Percentiles rank a stretch among this genome's conserved stretches.
Evolutionary conservation across 768 basidiomycete genomes (phyloP).

Genomic region (Podaxis mareebaensis): DNA sequence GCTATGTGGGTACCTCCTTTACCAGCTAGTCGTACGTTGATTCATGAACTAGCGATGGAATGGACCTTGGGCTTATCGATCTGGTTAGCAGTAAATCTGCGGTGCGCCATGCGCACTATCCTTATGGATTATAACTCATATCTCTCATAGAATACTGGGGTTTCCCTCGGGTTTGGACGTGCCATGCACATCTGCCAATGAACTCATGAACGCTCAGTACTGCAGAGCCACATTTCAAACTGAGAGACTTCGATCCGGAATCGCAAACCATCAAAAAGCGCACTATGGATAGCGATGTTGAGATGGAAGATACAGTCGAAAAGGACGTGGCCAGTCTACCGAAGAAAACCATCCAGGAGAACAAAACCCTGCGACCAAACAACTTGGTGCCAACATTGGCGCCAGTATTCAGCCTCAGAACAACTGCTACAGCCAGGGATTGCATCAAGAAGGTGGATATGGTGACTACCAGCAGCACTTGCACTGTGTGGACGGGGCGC

Average conservation of each 20-base stretch:
- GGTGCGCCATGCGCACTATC: slow-evolving; percentile 12
- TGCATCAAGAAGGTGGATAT: slow-evolving; percentile 57
- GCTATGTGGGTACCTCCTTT: slow-evolving; percentile 20
- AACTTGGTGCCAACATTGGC: slow-evolving; percentile 75
- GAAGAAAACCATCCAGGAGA: slow-evolving; percentile 81
- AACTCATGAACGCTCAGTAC: slow-evolving; percentile 21
- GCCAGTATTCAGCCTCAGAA: slow-evolving; percentile 46
- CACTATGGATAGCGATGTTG: slow-evolving; percentile 48
- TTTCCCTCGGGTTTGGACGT: slow-evolving; percentile 22
- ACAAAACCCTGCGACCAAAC: slow-evolving; percentile 80
- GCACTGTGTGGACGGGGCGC: slow-evolving; percentile 13
- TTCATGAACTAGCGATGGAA: slow-evolving; percentile 23
- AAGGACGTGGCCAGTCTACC: slow-evolving; percentile 81
- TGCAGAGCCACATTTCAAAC: slow-evolving; percentile 55
- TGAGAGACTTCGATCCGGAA: slow-evolving; percentile 88
- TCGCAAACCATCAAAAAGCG: slow-evolving; percentile 78
- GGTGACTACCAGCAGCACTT: slow-evolving; percentile 55
- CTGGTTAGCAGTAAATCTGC: slow-evolving; percentile 27
- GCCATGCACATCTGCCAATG: neutral
- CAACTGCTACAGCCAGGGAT: slow-evolving; percentile 61
- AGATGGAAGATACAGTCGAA: slow-evolving; percentile 85
- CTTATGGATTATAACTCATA: neutral
- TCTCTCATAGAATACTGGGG: slow-evolving; percentile 19
- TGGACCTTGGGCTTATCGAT: slow-evolving; percentile 25
- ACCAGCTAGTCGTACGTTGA: neutral